Evolutionary conservation across 352 stramenopile genomes (phyloP).

Genomic region (Globisporangium cystogenes): DNA sequence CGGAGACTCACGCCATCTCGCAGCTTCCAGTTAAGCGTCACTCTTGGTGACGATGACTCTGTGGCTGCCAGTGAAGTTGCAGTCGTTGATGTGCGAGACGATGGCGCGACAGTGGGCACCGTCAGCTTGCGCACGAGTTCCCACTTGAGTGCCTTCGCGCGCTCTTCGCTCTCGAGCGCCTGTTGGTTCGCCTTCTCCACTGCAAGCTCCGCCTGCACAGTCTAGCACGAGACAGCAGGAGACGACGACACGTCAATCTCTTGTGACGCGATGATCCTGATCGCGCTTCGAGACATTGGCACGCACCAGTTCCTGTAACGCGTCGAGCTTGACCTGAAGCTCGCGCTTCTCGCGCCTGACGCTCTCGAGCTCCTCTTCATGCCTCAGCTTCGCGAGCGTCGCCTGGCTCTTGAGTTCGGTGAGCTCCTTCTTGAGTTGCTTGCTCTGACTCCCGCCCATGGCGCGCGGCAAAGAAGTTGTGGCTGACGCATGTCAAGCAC

Average conservation of each 20-base stretch:
- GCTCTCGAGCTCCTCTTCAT: conserved; percentile 33
- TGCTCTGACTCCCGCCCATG: conserved; percentile 55
- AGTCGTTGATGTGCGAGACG: background rate
- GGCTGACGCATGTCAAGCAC: background rate
- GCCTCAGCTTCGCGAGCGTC: conserved; percentile 19
- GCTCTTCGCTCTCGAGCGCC: conserved; percentile 42
- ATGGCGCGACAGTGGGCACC: conserved; percentile 7
- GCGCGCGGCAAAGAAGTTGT: background rate
- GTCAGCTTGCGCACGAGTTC: conserved; percentile 58
- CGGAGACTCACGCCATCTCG: conserved; percentile 38
- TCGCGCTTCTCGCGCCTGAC: conserved; percentile 43
- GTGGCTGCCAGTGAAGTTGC: conserved; percentile 13
- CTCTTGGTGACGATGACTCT: conserved; percentile 17
- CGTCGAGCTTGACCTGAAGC: conserved; percentile 50
- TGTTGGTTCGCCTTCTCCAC: conserved; percentile 31
- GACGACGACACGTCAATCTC: background rate
- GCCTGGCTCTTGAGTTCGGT: conserved; percentile 34
- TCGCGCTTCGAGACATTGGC: no score
- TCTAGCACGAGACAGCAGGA: background rate
- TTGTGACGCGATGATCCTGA: background rate
- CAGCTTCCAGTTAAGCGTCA: conserved; percentile 50
- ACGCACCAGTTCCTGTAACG: conserved; percentile 45
- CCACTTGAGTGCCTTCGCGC: conserved; percentile 71
- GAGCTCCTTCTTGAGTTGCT: conserved; percentile 50
- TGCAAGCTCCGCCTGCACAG: conserved; percentile 43